Evolutionary conservation across 2,329 filamentous ascomycete species (phyloP).

Genomic region (Aotearoamyces nothofagi): DNA sequence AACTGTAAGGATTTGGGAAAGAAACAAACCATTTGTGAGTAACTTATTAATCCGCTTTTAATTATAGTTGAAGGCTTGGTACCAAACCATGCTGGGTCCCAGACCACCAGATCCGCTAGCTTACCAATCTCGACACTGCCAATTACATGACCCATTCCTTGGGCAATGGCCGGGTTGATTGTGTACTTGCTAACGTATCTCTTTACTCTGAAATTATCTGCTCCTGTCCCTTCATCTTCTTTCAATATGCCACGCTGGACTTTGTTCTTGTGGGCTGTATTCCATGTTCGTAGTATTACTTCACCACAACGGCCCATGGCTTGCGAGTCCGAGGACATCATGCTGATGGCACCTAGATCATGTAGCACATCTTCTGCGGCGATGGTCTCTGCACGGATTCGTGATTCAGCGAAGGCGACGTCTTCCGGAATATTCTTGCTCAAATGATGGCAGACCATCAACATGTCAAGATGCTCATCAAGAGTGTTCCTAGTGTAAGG

Average conservation of each 20-base stretch:
- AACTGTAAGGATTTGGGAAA: not conserved
- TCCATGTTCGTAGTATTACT: conserved; percentile 86
- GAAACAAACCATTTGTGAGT: conserved; percentile 60
- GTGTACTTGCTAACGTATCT: conserved; percentile 93
- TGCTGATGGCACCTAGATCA: conserved; percentile 86
- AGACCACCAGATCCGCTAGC: conserved; percentile 76
- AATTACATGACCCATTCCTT: conserved; percentile 78
- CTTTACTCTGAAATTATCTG: conserved; percentile 87
- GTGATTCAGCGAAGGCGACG: conserved; percentile 85
- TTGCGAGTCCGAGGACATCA: conserved; percentile 94
- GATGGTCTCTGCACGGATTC: conserved; percentile 91
- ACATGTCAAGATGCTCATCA: conserved; percentile 94
- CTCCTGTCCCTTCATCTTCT: conserved; percentile 65
- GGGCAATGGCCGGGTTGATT: conserved; percentile 80
- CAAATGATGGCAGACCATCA: conserved; percentile 95
- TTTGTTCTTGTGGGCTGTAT: conserved; percentile 96
- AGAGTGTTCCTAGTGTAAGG: conserved; percentile 86
- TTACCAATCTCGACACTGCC: conserved; percentile 83
- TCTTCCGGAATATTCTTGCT: conserved; percentile 90
- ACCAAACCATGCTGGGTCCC: conserved; percentile 75
- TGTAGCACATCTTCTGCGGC: conserved; percentile 93
- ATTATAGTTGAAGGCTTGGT: conserved; percentile 70
- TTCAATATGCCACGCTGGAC: conserved; percentile 59
- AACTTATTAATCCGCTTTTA: conserved; percentile 78
- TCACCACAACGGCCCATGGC: conserved; percentile 95